Percentiles rank a stretch among this genome's conserved stretches.
Conservation (phyloP, 768 basidiomycete species). For the Boletus eberwhitei region DNA sequence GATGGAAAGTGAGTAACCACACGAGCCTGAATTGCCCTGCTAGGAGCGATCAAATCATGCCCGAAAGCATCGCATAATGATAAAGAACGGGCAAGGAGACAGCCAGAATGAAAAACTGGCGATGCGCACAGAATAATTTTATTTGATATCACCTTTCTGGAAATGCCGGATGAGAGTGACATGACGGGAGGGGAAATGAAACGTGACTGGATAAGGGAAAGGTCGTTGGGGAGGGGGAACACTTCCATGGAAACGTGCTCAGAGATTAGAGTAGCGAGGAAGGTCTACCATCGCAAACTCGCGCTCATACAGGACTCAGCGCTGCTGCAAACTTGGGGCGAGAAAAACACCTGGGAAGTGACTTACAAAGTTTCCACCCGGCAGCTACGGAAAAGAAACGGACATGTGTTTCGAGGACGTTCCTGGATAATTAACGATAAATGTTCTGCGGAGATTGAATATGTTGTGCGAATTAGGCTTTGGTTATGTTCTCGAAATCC, state of each 20-base stretch:
- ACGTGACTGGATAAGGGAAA: constrained; percentile 13
- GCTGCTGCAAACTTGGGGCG: not conserved
- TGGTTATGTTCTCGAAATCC: constrained; percentile 40
- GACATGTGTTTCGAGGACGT: constrained; percentile 27
- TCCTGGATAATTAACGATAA: constrained; percentile 31
- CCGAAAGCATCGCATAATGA: constrained; percentile 29
- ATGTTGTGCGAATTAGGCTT: constrained; percentile 33
- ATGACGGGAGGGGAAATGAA: constrained; percentile 17
- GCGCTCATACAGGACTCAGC: not conserved
- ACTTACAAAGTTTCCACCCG: constrained; percentile 17
- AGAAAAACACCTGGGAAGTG: constrained; percentile 9
- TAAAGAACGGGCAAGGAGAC: constrained; percentile 18
- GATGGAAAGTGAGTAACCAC: constrained; percentile 23
- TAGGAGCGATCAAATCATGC: constrained; percentile 30
- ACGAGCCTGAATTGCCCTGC: constrained; percentile 22
- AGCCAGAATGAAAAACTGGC: constrained; percentile 26
- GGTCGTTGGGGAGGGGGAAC: constrained; percentile 1
- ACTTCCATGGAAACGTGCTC: constrained; percentile 23
- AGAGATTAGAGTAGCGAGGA: not conserved
- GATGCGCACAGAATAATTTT: constrained; percentile 33
- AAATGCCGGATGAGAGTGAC: constrained; percentile 21
- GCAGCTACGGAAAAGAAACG: constrained; percentile 20
- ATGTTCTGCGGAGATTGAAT: constrained; percentile 34
- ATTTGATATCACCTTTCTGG: constrained; percentile 34
- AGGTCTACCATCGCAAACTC: not conserved